These are phyloP conservation scores for Ramaria sp. DNA, from an alignment of 768 basidiomycete genomes.

Conservation along the genomic window DNA sequence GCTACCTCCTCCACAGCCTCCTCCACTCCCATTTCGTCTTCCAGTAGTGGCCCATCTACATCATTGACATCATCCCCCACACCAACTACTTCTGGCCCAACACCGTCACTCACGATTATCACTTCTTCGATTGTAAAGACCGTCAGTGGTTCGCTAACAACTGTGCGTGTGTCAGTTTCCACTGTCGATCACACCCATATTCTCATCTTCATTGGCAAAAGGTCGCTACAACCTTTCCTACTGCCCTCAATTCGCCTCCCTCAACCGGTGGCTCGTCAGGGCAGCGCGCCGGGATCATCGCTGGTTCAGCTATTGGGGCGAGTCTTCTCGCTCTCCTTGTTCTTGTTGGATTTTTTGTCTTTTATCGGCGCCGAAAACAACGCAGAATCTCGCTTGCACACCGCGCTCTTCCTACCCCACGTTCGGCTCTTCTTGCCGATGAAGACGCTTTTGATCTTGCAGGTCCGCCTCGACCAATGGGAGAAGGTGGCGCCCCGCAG, in stretches of 20 bases:
- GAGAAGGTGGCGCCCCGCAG: neutral
- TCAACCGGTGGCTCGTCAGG: neutral
- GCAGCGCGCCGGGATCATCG: conserved; percentile 7
- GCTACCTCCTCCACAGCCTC: neutral
- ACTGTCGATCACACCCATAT: neutral
- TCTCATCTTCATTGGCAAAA: neutral
- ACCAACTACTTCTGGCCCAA: neutral
- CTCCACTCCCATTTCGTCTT: neutral
- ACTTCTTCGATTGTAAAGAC: conserved; percentile 3
- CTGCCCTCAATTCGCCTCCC: conserved; percentile 1
- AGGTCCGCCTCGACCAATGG: neutral
- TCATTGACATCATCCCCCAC: neutral
- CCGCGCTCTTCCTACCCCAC: conserved; percentile 8
- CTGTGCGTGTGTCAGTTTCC: neutral
- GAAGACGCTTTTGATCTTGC: conserved; percentile 10
- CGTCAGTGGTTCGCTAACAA: conserved; percentile 4
- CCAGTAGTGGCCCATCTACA: neutral
- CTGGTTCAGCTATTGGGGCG: conserved; percentile 10
- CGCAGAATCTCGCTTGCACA: conserved; percentile 3
- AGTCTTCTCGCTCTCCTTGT: neutral
- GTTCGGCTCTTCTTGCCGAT: conserved; percentile 9
- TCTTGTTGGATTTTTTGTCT: conserved; percentile 7
- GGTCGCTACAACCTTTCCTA: conserved; percentile 1
- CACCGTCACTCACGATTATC: neutral
- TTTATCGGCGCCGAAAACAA: conserved; percentile 3